A percentile compares a stretch with the other conserved stretches of the same genome.
Conservation (phyloP, 192 early-diverging fungal species). For the Phlyctochytrium arcticum region DNA sequence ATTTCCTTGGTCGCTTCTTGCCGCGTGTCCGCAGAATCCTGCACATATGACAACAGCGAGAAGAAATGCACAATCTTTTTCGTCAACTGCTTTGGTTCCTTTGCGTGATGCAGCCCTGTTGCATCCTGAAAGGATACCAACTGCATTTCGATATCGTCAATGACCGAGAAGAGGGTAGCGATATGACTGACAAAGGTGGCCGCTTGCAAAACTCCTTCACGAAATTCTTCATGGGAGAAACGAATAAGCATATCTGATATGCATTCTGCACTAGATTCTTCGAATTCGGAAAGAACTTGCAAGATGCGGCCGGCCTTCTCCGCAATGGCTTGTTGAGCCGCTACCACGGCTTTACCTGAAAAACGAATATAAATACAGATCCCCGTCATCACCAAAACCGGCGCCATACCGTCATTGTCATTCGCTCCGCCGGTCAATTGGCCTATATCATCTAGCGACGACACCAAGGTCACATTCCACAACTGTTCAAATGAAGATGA, state of each 20-base stretch:
- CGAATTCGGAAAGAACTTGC: slow-evolving; percentile 88
- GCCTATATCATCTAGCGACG: not conserved
- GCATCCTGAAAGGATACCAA: slow-evolving; percentile 63
- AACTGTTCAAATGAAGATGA: slow-evolving; percentile 23
- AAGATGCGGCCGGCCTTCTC: slow-evolving; percentile 89
- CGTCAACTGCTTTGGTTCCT: slow-evolving; percentile 93
- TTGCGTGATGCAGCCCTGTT: slow-evolving; percentile 44
- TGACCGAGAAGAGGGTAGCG: slow-evolving; percentile 82
- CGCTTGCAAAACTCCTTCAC: slow-evolving; percentile 78
- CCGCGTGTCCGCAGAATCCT: slow-evolving; percentile 41
- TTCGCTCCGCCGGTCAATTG: not conserved
- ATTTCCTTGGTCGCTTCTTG: slow-evolving; percentile 70
- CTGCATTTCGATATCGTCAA: slow-evolving; percentile 80
- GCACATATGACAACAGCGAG: slow-evolving; percentile 75
- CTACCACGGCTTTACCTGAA: slow-evolving; percentile 5
- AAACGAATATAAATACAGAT: not conserved
- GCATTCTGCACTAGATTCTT: slow-evolving; percentile 92
- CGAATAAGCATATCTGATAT: slow-evolving; percentile 93
- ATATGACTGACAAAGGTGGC: slow-evolving; percentile 88
- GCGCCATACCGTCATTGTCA: slow-evolving; percentile 12
- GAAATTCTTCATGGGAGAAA: slow-evolving; percentile 78
- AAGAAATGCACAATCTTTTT: slow-evolving; percentile 96
- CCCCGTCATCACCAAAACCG: not conserved
- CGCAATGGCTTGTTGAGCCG: slow-evolving; percentile 67
- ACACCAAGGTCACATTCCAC: slow-evolving; percentile 42